Percentiles rank a stretch among this genome's conserved stretches.
These are phyloP conservation scores for Tolypocladium tropicale DNA, from an alignment of 2,329 filamentous ascomycete species.

Conservation along the genomic window DNA sequence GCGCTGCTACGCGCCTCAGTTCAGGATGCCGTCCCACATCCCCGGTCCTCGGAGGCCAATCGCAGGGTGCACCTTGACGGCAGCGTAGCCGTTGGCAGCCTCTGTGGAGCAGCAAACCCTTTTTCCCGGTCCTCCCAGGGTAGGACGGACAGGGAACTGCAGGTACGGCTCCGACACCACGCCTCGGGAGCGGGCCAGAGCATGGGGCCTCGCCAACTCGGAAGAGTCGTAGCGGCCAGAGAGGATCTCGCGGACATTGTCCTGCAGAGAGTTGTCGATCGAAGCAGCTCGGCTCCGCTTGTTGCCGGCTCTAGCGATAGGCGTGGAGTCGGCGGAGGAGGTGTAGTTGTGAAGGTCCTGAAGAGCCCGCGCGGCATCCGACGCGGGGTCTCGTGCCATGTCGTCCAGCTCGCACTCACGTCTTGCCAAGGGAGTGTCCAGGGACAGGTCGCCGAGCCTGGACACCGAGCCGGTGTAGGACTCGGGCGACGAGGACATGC, in stretches of 20 bases:
- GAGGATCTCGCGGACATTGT: constrained; percentile 57
- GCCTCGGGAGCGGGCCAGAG: constrained; percentile 24
- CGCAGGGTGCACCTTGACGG: constrained; percentile 36
- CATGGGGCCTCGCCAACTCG: constrained; percentile 22
- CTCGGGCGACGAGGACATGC: constrained; percentile 45
- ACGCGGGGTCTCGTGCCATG: constrained; percentile 30
- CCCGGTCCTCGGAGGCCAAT: constrained; percentile 45
- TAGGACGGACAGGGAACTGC: constrained; percentile 30
- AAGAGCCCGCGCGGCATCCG: constrained; percentile 46
- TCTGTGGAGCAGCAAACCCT: constrained; percentile 57
- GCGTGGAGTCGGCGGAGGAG: constrained; percentile 24
- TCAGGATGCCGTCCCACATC: constrained; percentile 58
- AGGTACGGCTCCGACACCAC: constrained; percentile 14
- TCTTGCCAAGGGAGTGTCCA: constrained; percentile 36
- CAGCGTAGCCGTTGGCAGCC: constrained; percentile 36
- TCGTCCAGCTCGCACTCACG: constrained; percentile 36
- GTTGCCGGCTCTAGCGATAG: constrained; percentile 26
- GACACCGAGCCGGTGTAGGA: constrained; percentile 42
- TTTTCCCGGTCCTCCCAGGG: constrained; percentile 44
- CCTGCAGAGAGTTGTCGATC: constrained; percentile 50
- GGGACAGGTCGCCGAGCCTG: constrained; percentile 38
- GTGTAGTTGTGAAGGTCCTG: constrained; percentile 51
- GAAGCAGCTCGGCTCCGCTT: constrained; percentile 53
- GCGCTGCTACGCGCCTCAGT: constrained; percentile 22
- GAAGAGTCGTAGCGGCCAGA: constrained; percentile 20